A percentile compares a stretch with the other conserved stretches of the same genome.
Evolutionary conservation across 192 early-diverging fungal genomes (phyloP).

Genomic region (Chytriomyces sp.): DNA sequence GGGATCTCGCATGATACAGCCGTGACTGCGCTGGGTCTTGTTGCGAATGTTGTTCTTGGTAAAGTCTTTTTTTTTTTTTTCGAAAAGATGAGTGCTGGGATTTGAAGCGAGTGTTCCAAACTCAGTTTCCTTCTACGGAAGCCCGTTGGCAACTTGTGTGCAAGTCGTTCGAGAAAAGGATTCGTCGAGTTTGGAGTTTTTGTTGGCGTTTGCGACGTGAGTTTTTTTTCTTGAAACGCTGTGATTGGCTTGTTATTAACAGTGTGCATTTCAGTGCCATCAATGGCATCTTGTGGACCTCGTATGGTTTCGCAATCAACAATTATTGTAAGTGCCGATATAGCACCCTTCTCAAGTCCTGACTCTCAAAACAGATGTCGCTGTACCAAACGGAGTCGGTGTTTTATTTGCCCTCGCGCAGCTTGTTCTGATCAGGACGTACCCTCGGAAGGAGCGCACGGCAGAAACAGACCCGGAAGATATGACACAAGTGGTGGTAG

Average conservation of each 20-base stretch:
- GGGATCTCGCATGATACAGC: not conserved
- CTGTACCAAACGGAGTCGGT: constrained; percentile 14
- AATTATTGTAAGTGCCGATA: not conserved
- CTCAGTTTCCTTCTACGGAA: constrained; percentile 12
- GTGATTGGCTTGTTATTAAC: not conserved
- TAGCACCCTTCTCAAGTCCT: not conserved
- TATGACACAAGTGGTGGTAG: too few relatives aligned
- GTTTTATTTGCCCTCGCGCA: constrained; percentile 10
- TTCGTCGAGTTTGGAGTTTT: not conserved
- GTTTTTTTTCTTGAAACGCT: not conserved
- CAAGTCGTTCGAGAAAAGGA: constrained; percentile 16
- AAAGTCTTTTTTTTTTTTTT: not conserved
- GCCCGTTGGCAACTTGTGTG: not conserved
- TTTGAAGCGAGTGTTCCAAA: not conserved
- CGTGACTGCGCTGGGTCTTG: not conserved
- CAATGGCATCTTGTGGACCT: not conserved
- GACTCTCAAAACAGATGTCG: not conserved
- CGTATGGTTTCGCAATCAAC: not conserved
- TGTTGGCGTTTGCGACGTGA: not conserved
- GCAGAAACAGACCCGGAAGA: too few relatives aligned
- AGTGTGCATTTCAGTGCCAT: not conserved
- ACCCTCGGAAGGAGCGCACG: not conserved
- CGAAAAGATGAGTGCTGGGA: not conserved
- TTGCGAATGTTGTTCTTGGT: constrained; percentile 11
- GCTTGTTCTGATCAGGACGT: not conserved